Conservation (phyloP, 345 rosid species). For the Kandelia obovata region DNA sequence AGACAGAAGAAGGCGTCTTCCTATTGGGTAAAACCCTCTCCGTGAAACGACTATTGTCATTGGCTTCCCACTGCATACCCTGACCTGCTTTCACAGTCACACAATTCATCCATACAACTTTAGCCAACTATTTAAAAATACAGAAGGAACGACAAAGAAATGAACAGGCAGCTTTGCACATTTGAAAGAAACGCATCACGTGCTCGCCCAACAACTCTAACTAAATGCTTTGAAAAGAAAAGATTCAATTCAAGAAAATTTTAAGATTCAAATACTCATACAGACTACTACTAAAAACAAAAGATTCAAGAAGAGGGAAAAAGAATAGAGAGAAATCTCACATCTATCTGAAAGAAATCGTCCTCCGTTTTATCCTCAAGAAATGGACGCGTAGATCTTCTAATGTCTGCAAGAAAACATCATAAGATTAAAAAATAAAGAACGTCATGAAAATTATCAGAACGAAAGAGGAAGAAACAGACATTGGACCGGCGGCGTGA, state of each 20-base stretch:
- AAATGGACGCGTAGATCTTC: slow-evolving; percentile 22
- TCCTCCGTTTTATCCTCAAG: slow-evolving; percentile 18
- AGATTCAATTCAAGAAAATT: too few species aligned
- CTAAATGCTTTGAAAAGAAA: too few species aligned
- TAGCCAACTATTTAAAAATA: too few species aligned
- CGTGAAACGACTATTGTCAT: slow-evolving; percentile 31
- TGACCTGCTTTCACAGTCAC: slow-evolving; percentile 15
- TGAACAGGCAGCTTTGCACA: too few species aligned
- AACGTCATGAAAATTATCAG: neutral
- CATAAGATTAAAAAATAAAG: neutral
- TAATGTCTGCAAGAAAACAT: slow-evolving; percentile 19
- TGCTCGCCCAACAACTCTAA: too few species aligned
- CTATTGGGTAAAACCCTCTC: slow-evolving; percentile 31
- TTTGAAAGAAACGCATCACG: too few species aligned
- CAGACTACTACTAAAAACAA: neutral
- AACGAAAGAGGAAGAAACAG: neutral
- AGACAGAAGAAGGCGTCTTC: slow-evolving; percentile 8
- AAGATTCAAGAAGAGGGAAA: neutral
- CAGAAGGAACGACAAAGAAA: too few species aligned
- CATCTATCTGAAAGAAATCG: slow-evolving; percentile 77
- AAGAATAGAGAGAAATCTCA: slow-evolving; percentile 24
- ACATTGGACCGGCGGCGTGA: slow-evolving; percentile 33
- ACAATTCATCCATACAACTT: too few species aligned
- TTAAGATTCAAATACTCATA: neutral
- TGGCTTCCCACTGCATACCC: slow-evolving; percentile 34